Conservation (phyloP, 148 eudicot species). For the Arctostaphylos glauca region DNA sequence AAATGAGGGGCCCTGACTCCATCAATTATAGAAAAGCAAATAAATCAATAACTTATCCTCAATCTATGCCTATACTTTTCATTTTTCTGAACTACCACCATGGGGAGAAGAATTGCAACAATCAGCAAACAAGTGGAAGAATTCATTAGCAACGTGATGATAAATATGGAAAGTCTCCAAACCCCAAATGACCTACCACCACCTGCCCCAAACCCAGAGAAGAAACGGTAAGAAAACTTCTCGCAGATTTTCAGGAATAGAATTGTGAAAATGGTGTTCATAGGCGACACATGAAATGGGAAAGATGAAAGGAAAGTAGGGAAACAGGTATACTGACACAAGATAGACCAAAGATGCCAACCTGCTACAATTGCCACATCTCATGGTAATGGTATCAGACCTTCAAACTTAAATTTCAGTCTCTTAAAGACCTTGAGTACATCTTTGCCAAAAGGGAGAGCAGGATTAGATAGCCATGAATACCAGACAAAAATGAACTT, state of each 20-base stretch:
- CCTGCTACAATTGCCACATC: background rate
- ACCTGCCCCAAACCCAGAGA: background rate
- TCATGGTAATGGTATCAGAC: background rate
- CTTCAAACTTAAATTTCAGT: background rate
- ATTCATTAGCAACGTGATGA: background rate
- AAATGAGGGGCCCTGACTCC: background rate
- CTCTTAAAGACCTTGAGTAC: background rate
- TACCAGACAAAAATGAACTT: constrained; percentile 24
- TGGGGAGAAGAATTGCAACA: no score
- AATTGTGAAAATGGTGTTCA: background rate
- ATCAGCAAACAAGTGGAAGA: background rate
- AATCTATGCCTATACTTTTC: background rate
- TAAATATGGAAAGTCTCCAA: background rate
- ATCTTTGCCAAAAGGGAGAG: background rate
- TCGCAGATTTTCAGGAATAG: background rate
- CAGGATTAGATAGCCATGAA: background rate
- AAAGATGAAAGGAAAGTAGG: background rate
- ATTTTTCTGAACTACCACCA: no score
- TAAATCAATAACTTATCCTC: background rate
- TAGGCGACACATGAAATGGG: background rate
- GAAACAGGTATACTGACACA: background rate
- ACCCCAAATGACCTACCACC: background rate
- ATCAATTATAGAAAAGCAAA: background rate
- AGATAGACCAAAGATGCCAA: background rate
- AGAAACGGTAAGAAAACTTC: background rate